phyloP scores from a whole-genome alignment of 305 asterid species.

The Rubia occidens region DNA sequence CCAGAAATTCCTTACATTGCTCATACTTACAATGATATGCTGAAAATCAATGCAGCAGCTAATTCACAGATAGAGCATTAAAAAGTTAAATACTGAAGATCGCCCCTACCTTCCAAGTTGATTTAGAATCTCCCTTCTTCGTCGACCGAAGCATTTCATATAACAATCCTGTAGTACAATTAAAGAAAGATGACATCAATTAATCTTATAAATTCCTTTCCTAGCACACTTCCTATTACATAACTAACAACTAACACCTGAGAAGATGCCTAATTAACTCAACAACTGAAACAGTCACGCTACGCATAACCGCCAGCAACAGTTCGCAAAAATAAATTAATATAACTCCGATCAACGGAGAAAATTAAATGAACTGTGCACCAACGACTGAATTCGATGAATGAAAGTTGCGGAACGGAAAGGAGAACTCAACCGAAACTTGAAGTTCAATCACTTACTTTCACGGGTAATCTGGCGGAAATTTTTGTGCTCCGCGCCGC shows the following conservation, averaged over 20 bases:
- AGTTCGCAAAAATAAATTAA: slow-evolving; percentile 7
- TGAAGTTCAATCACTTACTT: slow-evolving; percentile 40
- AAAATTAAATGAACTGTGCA: not conserved
- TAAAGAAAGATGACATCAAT: slow-evolving; percentile 19
- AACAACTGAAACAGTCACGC: slow-evolving; percentile 1
- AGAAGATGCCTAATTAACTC: not conserved
- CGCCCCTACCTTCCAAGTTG: slow-evolving; percentile 81
- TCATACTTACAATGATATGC: not conserved
- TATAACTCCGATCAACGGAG: not conserved
- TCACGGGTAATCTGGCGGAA: slow-evolving; percentile 89
- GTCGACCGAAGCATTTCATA: slow-evolving; percentile 95
- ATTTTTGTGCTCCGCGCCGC: slow-evolving; percentile 59
- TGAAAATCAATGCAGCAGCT: not conserved
- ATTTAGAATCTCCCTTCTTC: slow-evolving; percentile 81
- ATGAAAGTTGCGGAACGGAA: not conserved
- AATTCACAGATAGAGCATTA: slow-evolving; percentile 1
- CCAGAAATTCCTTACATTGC: not conserved
- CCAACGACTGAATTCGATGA: not conserved
- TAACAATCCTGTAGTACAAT: slow-evolving; percentile 59
- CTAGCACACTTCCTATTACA: not conserved
- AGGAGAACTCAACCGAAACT: not conserved
- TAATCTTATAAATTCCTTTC: not conserved
- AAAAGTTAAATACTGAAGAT: not conserved
- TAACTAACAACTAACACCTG: not conserved
- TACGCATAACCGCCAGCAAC: slow-evolving; percentile 3